A percentile compares a stretch with the other conserved stretches of the same genome.
These are phyloP conservation scores for Schizothecium vesticola DNA, from an alignment of 495 filamentous ascomycete species.

Conservation along the genomic window DNA sequence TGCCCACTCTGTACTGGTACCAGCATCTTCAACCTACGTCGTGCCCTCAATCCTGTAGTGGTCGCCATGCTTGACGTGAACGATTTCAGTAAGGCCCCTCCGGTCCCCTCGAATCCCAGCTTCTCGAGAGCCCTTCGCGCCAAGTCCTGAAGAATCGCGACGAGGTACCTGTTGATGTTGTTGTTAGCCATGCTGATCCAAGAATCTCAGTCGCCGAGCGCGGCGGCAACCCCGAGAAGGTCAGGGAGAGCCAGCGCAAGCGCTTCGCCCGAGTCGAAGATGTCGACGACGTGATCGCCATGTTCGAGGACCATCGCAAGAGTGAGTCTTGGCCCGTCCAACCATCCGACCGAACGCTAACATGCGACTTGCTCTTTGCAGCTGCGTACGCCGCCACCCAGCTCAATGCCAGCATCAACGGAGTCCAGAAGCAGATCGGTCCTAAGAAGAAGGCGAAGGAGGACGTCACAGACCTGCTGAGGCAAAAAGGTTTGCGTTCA, in stretches of 20 bases:
- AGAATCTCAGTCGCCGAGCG: conserved; percentile 58
- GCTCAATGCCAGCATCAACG: conserved; percentile 77
- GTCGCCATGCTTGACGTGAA: conserved; percentile 35
- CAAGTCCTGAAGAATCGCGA: not conserved
- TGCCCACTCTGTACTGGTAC: not conserved
- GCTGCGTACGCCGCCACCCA: conserved; percentile 70
- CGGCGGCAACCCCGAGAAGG: conserved; percentile 81
- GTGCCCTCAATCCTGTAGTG: not conserved
- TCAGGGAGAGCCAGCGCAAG: conserved; percentile 81
- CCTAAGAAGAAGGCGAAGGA: conserved; percentile 94
- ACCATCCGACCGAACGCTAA: not conserved
- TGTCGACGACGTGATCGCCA: conserved; percentile 83
- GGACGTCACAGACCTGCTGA: conserved; percentile 74
- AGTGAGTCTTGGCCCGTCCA: conserved; percentile 47
- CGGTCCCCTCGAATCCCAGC: not conserved
- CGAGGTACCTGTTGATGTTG: not conserved
- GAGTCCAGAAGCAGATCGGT: conserved; percentile 81
- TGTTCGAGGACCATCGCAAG: conserved; percentile 81
- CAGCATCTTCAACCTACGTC: not conserved
- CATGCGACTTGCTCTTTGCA: conserved; percentile 3
- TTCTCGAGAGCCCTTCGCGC: not conserved
- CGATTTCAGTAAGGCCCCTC: conserved; percentile 31
- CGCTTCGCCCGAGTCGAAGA: conserved; percentile 72
- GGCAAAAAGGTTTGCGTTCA: conserved; percentile 51
- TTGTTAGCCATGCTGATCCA: not conserved